phyloP scores from a whole-genome alignment of 768 basidiomycete species.

The Amanita phalloides region DNA sequence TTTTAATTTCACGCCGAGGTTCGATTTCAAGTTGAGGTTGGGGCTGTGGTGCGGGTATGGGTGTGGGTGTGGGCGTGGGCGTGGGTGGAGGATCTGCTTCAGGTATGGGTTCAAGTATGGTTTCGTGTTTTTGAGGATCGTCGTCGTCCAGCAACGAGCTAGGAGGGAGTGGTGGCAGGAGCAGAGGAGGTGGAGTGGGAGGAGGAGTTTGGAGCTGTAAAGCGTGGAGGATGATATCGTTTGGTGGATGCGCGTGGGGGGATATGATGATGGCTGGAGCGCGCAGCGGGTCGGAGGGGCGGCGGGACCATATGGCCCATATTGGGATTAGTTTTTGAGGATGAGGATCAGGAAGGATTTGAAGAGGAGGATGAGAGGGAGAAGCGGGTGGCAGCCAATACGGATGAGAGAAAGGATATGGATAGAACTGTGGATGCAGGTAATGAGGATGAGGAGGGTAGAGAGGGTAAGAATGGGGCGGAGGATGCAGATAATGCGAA shows the following conservation, averaged over 20 bases:
- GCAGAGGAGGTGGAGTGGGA: slow-evolving; percentile 19
- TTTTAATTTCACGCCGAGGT: too few relatives aligned
- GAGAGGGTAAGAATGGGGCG: too few relatives aligned
- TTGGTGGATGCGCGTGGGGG: slow-evolving; percentile 49
- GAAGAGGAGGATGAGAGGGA: not conserved
- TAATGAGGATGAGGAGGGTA: too few relatives aligned
- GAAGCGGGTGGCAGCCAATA: not conserved
- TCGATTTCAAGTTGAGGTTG: too few relatives aligned
- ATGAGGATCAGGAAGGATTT: not conserved
- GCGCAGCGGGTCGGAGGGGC: slow-evolving; percentile 48
- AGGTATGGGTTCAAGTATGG: not conserved
- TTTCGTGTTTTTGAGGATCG: not conserved
- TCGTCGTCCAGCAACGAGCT: too few relatives aligned
- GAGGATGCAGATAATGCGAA: too few relatives aligned
- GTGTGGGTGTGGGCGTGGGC: too few relatives aligned
- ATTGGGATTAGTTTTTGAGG: slow-evolving; percentile 8
- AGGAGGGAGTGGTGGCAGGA: too few relatives aligned
- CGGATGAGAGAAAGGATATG: too few relatives aligned
- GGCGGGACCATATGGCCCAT: slow-evolving; percentile 67
- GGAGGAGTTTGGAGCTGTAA: slow-evolving; percentile 42
- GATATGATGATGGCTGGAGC: slow-evolving; percentile 71
- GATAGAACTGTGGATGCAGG: too few relatives aligned
- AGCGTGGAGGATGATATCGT: slow-evolving; percentile 45
- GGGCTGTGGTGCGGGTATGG: too few relatives aligned
- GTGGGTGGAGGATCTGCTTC: too few relatives aligned